Percentiles rank a stretch among this genome's conserved stretches.
These are phyloP conservation scores for Calonectria hawksworthii DNA, from an alignment of 2,329 filamentous ascomycete species.

Conservation along the genomic window DNA sequence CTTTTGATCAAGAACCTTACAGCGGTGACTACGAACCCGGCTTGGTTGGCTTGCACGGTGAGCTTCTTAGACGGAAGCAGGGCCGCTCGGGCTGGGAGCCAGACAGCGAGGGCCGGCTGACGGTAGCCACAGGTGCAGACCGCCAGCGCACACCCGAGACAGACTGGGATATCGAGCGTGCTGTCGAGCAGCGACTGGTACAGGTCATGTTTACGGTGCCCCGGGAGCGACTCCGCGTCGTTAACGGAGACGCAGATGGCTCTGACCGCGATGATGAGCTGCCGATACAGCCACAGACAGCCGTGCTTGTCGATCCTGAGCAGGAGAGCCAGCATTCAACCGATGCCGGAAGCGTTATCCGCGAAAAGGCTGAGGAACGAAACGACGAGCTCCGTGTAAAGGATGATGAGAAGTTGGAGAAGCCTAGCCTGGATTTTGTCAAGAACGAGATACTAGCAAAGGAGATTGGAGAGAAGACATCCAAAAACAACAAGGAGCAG, in stretches of 20 bases:
- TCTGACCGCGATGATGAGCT: constrained; percentile 48
- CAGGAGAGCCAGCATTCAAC: constrained; percentile 39
- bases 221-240: constrained; percentile 87
- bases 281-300: constrained; percentile 48
- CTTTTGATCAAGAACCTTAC: constrained; percentile 50
- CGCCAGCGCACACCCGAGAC: constrained; percentile 60
- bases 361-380: constrained; percentile 25
- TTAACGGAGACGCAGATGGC: constrained; percentile 78
- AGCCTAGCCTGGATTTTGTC: constrained; percentile 17
- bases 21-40: constrained; percentile 61
- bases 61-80: constrained; percentile 68
- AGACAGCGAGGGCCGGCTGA: constrained; percentile 37
- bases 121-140: constrained; percentile 16
- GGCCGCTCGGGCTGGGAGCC: constrained; percentile 68
- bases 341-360: constrained; percentile 21
- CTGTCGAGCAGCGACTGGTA: constrained; percentile 78
- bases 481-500: neutral
- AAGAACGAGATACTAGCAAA: constrained; percentile 5
- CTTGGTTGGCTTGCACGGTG: constrained; percentile 59
- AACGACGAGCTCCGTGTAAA: constrained; percentile 22
- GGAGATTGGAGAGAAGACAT: neutral
- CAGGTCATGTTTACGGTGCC: constrained; percentile 96
- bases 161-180: constrained; percentile 84
- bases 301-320: constrained; percentile 59
- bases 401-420: constrained; percentile 26